These are phyloP conservation scores for Collybiopsis luxurians DNA, from an alignment of 768 basidiomycete species.

Conservation along the genomic window DNA sequence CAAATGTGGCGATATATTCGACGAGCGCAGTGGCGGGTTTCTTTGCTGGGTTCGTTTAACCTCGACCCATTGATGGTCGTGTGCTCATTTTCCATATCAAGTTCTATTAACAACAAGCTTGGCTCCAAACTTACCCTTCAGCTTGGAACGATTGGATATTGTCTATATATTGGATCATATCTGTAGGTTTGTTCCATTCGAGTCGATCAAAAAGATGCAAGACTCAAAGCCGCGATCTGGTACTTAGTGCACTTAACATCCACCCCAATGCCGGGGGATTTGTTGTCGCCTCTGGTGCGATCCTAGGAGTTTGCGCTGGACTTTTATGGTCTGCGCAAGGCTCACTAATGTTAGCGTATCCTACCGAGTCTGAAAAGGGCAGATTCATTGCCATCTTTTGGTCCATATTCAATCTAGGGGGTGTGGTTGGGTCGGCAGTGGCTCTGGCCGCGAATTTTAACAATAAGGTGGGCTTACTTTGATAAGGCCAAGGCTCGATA, in stretches of 20 bases:
- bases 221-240: conserved; percentile 5
- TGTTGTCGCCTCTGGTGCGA: conserved; percentile 66
- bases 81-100: conserved; percentile 18
- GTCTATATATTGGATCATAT: conserved; percentile 71
- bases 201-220: not conserved
- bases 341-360: conserved; percentile 79
- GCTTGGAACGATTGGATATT: conserved; percentile 73
- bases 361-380: conserved; percentile 78
- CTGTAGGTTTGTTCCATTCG: conserved; percentile 43
- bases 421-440: conserved; percentile 75
- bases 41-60: conserved; percentile 64
- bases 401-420: conserved; percentile 81
- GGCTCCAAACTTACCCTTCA: conserved; percentile 75
- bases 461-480: conserved; percentile 45
- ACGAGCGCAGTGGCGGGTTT: conserved; percentile 61
- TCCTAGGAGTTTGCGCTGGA: conserved; percentile 68
- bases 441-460: conserved; percentile 70
- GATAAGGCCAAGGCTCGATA: not conserved
- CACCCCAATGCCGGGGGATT: conserved; percentile 60
- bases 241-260: conserved; percentile 62
- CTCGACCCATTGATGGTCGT: too few species aligned
- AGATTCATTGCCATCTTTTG: conserved; percentile 78
- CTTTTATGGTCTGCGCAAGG: conserved; percentile 85
- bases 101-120: conserved; percentile 77
- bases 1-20: conserved; percentile 66